Evolutionary conservation across 139 green algal genomes (phyloP).

Genomic region (Ostreobium quekettii): DNA sequence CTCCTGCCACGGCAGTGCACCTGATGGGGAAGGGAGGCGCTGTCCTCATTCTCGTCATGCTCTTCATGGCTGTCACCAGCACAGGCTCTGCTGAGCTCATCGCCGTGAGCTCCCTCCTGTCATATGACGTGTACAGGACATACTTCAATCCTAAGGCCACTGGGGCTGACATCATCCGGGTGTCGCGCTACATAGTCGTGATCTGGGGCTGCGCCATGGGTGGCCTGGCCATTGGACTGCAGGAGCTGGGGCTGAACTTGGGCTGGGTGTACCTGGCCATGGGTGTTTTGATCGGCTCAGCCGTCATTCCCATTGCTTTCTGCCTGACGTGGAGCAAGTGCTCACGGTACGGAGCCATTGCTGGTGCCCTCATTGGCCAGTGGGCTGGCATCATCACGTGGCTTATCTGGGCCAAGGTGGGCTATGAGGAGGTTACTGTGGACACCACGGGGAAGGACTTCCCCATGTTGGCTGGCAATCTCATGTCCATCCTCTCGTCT

Average conservation of each 20-base stretch:
- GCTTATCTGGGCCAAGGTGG: constrained; percentile 36
- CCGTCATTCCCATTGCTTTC: constrained; percentile 69
- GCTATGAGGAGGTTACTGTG: constrained; percentile 31
- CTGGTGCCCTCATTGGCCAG: constrained; percentile 47
- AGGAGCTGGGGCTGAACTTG: constrained; percentile 61
- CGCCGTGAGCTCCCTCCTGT: constrained; percentile 72
- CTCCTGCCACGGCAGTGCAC: constrained; percentile 64
- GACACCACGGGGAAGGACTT: constrained; percentile 60
- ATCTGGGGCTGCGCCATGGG: constrained; percentile 58
- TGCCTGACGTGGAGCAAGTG: constrained; percentile 68
- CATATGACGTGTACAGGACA: constrained; percentile 61
- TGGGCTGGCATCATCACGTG: constrained; percentile 54
- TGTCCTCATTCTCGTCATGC: constrained; percentile 67
- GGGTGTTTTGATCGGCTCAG: constrained; percentile 81
- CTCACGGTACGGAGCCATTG: constrained; percentile 51
- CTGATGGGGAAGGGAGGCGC: constrained; percentile 76
- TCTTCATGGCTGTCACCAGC: constrained; percentile 84
- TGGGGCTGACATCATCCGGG: constrained; percentile 61
- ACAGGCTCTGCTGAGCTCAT: constrained; percentile 82
- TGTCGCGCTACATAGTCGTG: constrained; percentile 44
- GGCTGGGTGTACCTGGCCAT: constrained; percentile 77
- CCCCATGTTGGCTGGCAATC: constrained; percentile 80
- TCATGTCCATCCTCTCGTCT: constrained; percentile 62
- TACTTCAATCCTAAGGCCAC: constrained; percentile 73
- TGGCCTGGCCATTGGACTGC: constrained; percentile 69